A percentile compares a stretch with the other conserved stretches of the same genome.
phyloP scores from a whole-genome alignment of 169 alveolate genomes.

The Plasmodium inui region DNA sequence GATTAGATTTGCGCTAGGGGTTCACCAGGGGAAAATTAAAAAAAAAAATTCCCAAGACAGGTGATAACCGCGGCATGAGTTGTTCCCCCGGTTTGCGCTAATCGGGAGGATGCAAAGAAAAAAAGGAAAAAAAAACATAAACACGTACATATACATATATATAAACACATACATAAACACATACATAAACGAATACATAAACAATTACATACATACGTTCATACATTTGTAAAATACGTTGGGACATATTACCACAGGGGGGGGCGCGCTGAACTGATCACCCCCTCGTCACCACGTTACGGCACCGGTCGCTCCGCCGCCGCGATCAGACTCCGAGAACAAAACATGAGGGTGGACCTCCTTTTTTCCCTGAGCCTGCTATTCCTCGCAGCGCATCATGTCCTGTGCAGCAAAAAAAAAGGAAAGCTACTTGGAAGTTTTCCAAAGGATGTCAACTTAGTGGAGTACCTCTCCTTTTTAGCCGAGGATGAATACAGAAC shows the following conservation, averaged over 20 bases:
- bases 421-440: conserved; percentile 10
- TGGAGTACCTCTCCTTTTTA: conserved; percentile 11
- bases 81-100: not conserved
- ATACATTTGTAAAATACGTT: not conserved
- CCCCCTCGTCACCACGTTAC: not conserved
- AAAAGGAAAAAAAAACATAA: too few species aligned
- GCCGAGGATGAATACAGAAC: conserved; percentile 7
- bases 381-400: conserved; percentile 20
- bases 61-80: not conserved
- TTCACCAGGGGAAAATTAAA: not conserved
- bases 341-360: conserved; percentile 31
- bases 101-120: not conserved
- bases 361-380: conserved; percentile 13
- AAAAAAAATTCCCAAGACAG: conserved; percentile 1
- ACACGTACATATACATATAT: not conserved
- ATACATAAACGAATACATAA: too few species aligned
- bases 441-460: conserved; percentile 7
- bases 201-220: too few species aligned
- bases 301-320: not conserved
- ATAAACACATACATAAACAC: too few species aligned
- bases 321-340: not conserved
- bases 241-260: not conserved
- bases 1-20: not conserved
- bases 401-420: conserved; percentile 32
- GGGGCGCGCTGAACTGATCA: not conserved